phyloP scores from a whole-genome alignment of 1,139 yeast species.

The Yamadazyma diospyri region DNA sequence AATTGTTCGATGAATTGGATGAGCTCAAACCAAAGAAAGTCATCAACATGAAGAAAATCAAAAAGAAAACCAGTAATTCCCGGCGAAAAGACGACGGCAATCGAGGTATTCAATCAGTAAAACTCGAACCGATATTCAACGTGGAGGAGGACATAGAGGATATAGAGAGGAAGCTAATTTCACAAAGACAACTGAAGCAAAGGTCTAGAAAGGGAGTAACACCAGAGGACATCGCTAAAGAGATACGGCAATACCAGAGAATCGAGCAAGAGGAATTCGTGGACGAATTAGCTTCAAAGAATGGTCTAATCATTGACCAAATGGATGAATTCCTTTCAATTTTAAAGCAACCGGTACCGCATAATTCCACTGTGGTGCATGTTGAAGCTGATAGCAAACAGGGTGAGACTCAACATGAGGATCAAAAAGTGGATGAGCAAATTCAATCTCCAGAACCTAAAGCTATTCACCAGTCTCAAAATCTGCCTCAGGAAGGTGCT shows the following conservation, averaged over 20 bases:
- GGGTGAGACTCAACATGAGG: background rate
- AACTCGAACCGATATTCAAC: constrained; percentile 23
- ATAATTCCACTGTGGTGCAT: background rate
- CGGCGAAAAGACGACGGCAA: constrained; percentile 16
- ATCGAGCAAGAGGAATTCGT: constrained; percentile 28
- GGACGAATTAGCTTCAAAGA: constrained; percentile 19
- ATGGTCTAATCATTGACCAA: constrained; percentile 46
- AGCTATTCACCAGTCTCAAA: background rate
- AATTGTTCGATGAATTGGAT: constrained; percentile 25
- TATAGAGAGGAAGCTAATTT: constrained; percentile 38
- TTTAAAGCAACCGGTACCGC: constrained; percentile 14
- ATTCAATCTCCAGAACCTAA: background rate
- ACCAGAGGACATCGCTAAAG: constrained; percentile 48
- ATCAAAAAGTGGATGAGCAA: too few species aligned
- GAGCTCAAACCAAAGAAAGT: constrained; percentile 17
- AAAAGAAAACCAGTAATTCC: constrained; percentile 18
- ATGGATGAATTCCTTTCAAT: constrained; percentile 54
- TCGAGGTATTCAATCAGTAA: constrained; percentile 33
- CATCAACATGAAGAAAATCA: constrained; percentile 44
- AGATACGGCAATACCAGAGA: constrained; percentile 32
- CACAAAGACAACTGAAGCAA: constrained; percentile 39
- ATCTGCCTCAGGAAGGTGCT: background rate
- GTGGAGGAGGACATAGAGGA: constrained; percentile 46
- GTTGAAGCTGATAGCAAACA: constrained; percentile 10
- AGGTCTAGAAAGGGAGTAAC: constrained; percentile 25